phyloP scores from a whole-genome alignment of 495 filamentous ascomycete genomes.

The Terfezia claveryi region DNA sequence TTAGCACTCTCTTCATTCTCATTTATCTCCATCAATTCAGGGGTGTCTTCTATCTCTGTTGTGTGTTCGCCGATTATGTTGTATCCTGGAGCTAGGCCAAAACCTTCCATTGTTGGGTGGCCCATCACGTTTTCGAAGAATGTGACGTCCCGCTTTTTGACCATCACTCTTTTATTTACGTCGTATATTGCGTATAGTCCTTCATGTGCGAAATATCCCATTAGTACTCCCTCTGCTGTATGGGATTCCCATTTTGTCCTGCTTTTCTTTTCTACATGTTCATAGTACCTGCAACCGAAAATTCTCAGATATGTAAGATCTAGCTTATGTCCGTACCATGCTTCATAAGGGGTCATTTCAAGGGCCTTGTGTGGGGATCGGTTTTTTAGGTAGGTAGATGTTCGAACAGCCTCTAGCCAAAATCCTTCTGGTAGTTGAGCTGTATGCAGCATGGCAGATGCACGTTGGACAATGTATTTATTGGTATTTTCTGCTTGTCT shows the following conservation, averaged over 20 bases:
- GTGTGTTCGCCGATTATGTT: neutral
- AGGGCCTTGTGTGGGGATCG: neutral
- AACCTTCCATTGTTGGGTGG: neutral
- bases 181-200: neutral
- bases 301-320: neutral
- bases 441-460: neutral
- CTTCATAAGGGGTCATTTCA: neutral
- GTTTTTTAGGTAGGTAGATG: neutral
- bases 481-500: neutral
- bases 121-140: neutral
- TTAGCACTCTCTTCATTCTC: neutral
- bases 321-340: neutral
- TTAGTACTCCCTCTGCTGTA: neutral
- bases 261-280: neutral
- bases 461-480: neutral
- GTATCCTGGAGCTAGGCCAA: neutral
- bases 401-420: neutral
- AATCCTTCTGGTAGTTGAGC: neutral
- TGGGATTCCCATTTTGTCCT: neutral
- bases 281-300: neutral
- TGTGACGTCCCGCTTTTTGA: neutral
- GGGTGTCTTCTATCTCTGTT: neutral
- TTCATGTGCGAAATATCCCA: neutral
- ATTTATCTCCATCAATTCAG: neutral
- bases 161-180: neutral